Conservation (phyloP, 2,329 filamentous ascomycete species). For the Fusarium sp. region DNA sequence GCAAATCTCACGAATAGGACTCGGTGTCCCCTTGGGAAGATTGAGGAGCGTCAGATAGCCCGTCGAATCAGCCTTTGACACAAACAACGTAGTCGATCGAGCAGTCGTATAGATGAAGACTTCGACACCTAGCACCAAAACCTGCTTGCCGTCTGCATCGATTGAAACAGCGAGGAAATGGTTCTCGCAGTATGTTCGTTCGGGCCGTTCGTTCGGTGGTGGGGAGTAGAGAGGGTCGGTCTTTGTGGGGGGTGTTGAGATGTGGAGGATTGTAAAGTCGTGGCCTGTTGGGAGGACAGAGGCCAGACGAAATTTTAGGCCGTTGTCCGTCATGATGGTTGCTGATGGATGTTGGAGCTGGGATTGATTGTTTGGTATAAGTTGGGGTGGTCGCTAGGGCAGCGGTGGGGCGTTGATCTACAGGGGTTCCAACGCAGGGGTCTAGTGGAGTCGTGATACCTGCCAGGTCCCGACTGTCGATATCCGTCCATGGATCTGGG, state of each 20-base stretch:
- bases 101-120: slow-evolving; percentile 86
- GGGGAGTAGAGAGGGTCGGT: slow-evolving; percentile 81
- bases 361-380: slow-evolving; percentile 5
- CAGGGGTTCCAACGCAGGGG: slow-evolving; percentile 14
- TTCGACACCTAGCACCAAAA: slow-evolving; percentile 85
- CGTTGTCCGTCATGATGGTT: slow-evolving; percentile 17
- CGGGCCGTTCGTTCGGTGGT: slow-evolving; percentile 73
- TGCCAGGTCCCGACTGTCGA: background rate
- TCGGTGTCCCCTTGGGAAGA: slow-evolving; percentile 68
- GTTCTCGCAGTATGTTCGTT: slow-evolving; percentile 84
- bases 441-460: background rate
- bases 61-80: slow-evolving; percentile 96
- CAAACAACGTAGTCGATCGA: slow-evolving; percentile 84
- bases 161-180: slow-evolving; percentile 73
- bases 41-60: slow-evolving; percentile 78
- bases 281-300: slow-evolving; percentile 61
- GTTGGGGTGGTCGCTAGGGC: slow-evolving; percentile 26
- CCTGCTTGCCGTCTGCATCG: slow-evolving; percentile 51
- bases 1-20: slow-evolving; percentile 77
- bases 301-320: slow-evolving; percentile 48
- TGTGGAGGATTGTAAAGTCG: slow-evolving; percentile 78
- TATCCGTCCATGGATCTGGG: background rate
- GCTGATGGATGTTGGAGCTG: background rate
- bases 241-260: slow-evolving; percentile 82
- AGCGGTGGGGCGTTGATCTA: slow-evolving; percentile 9